Base-by-base conservation (phyloP, 1,284 basidiomycete genomes). In the Cystobasidium slooffiae region DNA sequence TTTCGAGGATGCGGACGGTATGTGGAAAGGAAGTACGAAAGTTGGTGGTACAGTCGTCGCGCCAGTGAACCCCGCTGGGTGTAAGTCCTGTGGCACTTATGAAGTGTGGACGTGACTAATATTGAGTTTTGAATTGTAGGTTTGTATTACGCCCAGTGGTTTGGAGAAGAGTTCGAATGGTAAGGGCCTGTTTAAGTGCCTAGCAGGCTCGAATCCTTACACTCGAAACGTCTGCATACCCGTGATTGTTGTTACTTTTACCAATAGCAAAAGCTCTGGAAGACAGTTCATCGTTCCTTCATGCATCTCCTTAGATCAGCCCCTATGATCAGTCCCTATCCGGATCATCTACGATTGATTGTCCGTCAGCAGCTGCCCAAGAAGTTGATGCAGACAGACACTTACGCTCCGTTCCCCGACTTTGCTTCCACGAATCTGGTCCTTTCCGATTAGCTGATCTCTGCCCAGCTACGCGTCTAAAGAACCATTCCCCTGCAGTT, bases 361-460 rank as follows among this genome's bases (percentile, higher is more conserved):
- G 31, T 1, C 31, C 31, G 31, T 31, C 31, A 31, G 5, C 31
- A 31, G 31, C 31, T 31, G 31, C 5, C 5, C 31, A 31, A 31
- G 5, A 31, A 18, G n/a, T 53, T 53, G 24, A 9, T 53, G n/a
- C 53, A 20, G 14, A 39, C n/a, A 41, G 18, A 39, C 49, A 66
- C 64, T 22, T 22, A 66, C 82, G 82, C 78, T 83, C 77, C 1
- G 77, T 78, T 1, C 77, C 77, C 7, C 77, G n/a, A 20, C 68
- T 72, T 39, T 69, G 43, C 10, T 67, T 68, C 77, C 77, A 78
- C 1, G 75, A 75, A 20, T 76, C 77, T 1, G 75, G 75, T 1
- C 76, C 75, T 37, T 72, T 77, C 31, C 76, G 67, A 66, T 78
- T 78, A 18, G 72, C 75, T 1, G 55, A 67, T 1, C 77, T 52